Evolutionary conservation across 495 filamentous ascomycete species (phyloP), one percentile per base, ranked within the genome.

Genomic region (Penicillium canescens): DNA sequence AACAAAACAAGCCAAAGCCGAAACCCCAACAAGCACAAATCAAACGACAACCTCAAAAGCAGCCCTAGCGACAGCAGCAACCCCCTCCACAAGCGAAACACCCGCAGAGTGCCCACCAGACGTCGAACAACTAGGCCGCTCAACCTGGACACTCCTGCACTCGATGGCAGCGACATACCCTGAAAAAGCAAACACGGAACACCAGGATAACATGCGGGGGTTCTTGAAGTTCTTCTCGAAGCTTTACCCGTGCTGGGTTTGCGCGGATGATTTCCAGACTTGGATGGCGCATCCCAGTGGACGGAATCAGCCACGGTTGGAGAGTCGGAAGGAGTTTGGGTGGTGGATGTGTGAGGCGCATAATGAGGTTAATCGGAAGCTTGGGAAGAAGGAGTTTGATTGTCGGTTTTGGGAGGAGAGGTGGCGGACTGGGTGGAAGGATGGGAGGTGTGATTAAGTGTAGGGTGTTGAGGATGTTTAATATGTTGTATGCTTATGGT

Each of bases 311-410:
- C 84, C 91, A 49, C 71, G 80, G 62, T 74, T 93, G 28, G 79
- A 78, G 9, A 83, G 82, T 49, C 71, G 88, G 39, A 79, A 82
- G 33, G 89, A 89, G 63, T 91, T 98, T 63, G 94, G 92, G 38
- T 79, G 77, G 59, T 98, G 95, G 95, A 86, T 98, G 79, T 98
- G 94, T 64, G 88, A 93, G 70, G 94, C 94, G 61, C 94, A 98
- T 79, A 98, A 98, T 77, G 92, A 90, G 60, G 94, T 98, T 20
- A 98, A 98, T 80, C 76, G 81, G 44, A 97, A 96, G 75, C 66
- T 98, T 56, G 94, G 94, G 54, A 98, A 98, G 79, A 77, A 82
- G 61, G 79, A 79, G 62, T 98, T 98, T 79, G 91, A 98, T 80
- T 98, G 94, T 73, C 75, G 74, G 20, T 84, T 82, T 65, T 96